Evolutionary conservation across 768 basidiomycete species (phyloP).

Genomic region (Suillus spraguei): DNA sequence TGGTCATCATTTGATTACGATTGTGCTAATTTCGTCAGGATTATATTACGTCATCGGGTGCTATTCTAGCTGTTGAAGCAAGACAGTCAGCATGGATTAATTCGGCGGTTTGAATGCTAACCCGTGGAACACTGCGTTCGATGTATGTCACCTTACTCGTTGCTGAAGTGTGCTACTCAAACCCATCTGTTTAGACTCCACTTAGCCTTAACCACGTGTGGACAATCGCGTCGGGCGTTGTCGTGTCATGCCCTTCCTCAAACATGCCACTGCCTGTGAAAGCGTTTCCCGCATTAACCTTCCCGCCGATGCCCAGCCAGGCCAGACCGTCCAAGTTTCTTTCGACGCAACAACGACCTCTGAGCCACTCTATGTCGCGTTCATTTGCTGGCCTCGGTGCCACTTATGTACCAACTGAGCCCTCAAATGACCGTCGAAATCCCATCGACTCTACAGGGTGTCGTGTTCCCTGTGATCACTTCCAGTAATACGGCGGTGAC

Average conservation of each 20-base stretch:
- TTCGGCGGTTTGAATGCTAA: constrained; percentile 41
- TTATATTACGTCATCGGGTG: constrained; percentile 55
- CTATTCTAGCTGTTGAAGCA: constrained; percentile 60
- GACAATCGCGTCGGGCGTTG: constrained; percentile 47
- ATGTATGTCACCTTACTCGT: constrained; percentile 24
- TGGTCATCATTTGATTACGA: neutral
- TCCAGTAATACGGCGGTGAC: constrained; percentile 31
- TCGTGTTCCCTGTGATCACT: constrained; percentile 41
- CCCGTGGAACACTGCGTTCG: constrained; percentile 52
- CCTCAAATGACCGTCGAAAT: constrained; percentile 21
- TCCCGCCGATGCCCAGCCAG: constrained; percentile 34
- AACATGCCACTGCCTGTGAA: constrained; percentile 53
- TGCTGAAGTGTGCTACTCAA: neutral
- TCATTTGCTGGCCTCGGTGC: constrained; percentile 38
- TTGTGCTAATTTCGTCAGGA: constrained; percentile 23
- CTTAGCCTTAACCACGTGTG: constrained; percentile 46
- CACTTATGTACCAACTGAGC: constrained; percentile 32
- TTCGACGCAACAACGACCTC: constrained; percentile 21
- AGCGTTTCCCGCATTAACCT: constrained; percentile 46
- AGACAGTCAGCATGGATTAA: constrained; percentile 54
- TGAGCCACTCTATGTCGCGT: constrained; percentile 35
- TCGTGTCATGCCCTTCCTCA: constrained; percentile 48
- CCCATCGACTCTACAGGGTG: constrained; percentile 30
- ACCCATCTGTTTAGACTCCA: constrained; percentile 30
- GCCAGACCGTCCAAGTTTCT: constrained; percentile 31